Evolutionary conservation across 345 rosid genomes (phyloP).

Genomic region (Pistacia integerrima): DNA sequence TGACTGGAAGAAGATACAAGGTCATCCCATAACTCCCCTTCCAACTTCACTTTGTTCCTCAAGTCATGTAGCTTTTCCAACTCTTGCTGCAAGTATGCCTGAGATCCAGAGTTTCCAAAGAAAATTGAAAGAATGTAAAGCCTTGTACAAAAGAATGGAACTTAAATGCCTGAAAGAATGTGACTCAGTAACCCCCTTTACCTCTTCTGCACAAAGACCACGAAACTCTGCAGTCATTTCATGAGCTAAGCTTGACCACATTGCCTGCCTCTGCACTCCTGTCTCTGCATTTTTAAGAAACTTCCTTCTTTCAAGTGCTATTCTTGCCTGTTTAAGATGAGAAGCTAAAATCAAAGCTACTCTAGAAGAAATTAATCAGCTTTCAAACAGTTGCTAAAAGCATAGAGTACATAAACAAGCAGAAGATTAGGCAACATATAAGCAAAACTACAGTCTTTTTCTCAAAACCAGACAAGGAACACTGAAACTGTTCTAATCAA

Average conservation of each 20-base stretch:
- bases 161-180: background rate
- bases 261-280: constrained; percentile 93
- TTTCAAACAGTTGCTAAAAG: background rate
- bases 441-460: background rate
- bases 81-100: constrained; percentile 99
- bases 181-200: constrained; percentile 26
- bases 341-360: constrained; percentile 14
- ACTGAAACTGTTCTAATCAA: constrained; percentile 6
- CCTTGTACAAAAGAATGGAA: background rate
- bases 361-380: constrained; percentile 5
- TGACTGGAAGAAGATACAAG: constrained; percentile 94
- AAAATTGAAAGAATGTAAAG: constrained; percentile 14
- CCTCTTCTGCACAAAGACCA: constrained; percentile 99
- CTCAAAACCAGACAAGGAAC: background rate
- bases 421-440: background rate
- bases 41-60: constrained; percentile 96
- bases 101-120: constrained; percentile 37
- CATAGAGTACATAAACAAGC: background rate
- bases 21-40: constrained; percentile 98
- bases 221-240: constrained; percentile 99
- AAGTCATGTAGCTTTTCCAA: constrained; percentile 91
- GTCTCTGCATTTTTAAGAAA: constrained; percentile 94
- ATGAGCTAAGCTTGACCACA: constrained; percentile 99
- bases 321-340: constrained; percentile 72
- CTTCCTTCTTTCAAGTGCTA: constrained; percentile 93